Evolutionary conservation across 1,139 yeast species (phyloP).

Genomic region (Pichia sp.): DNA sequence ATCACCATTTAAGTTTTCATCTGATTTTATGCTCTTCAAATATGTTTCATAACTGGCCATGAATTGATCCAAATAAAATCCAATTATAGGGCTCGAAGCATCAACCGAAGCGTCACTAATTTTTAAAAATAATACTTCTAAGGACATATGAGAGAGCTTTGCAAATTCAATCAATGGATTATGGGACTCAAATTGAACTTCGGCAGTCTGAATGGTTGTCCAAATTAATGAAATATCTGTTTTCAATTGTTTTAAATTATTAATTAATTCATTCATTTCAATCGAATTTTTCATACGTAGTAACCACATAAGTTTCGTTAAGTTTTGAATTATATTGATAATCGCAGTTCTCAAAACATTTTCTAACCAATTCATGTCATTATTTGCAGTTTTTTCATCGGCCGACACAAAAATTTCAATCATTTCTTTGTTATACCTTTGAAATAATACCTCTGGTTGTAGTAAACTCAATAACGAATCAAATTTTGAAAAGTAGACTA

Average conservation of each 20-base stretch:
- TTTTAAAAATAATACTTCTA: slow-evolving; percentile 27
- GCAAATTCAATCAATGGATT: slow-evolving; percentile 17
- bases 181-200: slow-evolving; percentile 21
- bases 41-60: slow-evolving; percentile 23
- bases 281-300: slow-evolving; percentile 22
- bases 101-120: slow-evolving; percentile 26
- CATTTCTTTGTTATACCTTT: slow-evolving; percentile 29
- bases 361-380: slow-evolving; percentile 29
- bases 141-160: slow-evolving; percentile 23
- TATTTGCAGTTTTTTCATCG: background rate
- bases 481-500: slow-evolving; percentile 28
- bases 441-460: slow-evolving; percentile 34
- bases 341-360: slow-evolving; percentile 35
- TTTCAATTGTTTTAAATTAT: slow-evolving; percentile 17
- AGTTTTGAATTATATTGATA: slow-evolving; percentile 33
- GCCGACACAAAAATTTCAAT: slow-evolving; percentile 23
- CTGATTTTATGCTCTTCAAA: background rate
- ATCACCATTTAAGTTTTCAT: background rate
- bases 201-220: slow-evolving; percentile 26
- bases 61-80: slow-evolving; percentile 25
- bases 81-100: slow-evolving; percentile 26
- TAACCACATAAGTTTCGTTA: slow-evolving; percentile 37
- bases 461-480: slow-evolving; percentile 30
- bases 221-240: slow-evolving; percentile 23
- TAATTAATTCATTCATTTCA: slow-evolving; percentile 5